Conservation (phyloP, 768 basidiomycete species). For the Mycena chlorophos region DNA sequence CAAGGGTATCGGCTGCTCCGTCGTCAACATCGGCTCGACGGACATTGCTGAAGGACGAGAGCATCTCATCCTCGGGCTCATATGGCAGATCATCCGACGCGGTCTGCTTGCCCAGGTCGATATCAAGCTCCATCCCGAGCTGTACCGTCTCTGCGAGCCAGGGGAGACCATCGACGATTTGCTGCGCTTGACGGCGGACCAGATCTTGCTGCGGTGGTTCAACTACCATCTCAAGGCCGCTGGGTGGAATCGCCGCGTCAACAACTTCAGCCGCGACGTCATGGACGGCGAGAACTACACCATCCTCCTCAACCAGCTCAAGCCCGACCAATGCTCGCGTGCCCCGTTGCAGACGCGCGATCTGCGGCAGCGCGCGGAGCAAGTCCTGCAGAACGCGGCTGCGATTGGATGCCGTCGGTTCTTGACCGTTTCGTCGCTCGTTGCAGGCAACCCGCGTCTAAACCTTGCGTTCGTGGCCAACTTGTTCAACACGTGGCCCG, state of each 20-base stretch:
- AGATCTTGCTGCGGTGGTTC: constrained; percentile 98
- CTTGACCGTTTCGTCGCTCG: constrained; percentile 86
- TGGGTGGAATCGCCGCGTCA: constrained; percentile 85
- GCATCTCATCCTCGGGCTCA: constrained; percentile 94
- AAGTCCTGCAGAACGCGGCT: constrained; percentile 93
- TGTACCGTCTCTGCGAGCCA: constrained; percentile 94
- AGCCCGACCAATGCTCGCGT: constrained; percentile 90
- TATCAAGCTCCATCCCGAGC: constrained; percentile 96
- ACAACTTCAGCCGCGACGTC: constrained; percentile 98
- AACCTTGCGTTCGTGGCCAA: constrained; percentile 99
- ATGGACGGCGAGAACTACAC: constrained; percentile 98
- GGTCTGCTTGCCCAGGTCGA: constrained; percentile 94
- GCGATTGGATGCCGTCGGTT: constrained; percentile 94
- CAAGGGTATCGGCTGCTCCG: constrained; percentile 97
- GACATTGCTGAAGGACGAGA: constrained; percentile 93
- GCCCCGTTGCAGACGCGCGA: constrained; percentile 87
- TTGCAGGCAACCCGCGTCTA: constrained; percentile 93
- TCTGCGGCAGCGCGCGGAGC: constrained; percentile 81
- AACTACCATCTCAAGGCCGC: constrained; percentile 98
- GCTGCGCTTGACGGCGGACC: constrained; percentile 90
- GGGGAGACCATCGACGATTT: constrained; percentile 97
- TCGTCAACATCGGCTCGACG: constrained; percentile 95
- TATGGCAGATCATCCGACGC: constrained; percentile 97
- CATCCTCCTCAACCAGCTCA: constrained; percentile 90
- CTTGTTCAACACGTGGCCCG: constrained; percentile 96